A percentile compares a stretch with the other conserved stretches of the same genome.
Conservation (phyloP, 179 eudicot genomes). For the Beta macrorhiza region DNA sequence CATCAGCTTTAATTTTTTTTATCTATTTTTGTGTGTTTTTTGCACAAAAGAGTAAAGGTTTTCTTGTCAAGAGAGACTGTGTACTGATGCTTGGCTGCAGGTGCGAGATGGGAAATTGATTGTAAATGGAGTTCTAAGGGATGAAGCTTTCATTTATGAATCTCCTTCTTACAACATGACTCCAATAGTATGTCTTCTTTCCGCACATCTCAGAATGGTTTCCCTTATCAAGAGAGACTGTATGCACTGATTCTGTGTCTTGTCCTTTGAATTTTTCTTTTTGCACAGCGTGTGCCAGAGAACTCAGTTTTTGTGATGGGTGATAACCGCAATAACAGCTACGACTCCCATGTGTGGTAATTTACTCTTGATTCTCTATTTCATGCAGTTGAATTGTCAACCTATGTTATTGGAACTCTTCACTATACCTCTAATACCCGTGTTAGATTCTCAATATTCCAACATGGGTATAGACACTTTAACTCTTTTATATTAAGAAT, state of each 20-base stretch:
- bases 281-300: constrained; percentile 73
- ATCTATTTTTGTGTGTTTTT: too few relatives aligned
- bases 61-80: too few relatives aligned
- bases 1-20: too few relatives aligned
- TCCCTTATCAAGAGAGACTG: neutral
- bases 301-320: constrained; percentile 84
- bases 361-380: constrained; percentile 6
- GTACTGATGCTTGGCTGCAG: constrained; percentile 52
- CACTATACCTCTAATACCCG: too few relatives aligned
- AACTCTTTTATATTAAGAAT: neutral
- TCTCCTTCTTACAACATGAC: constrained; percentile 83
- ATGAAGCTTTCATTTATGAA: constrained; percentile 67
- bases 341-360: constrained; percentile 92
- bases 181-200: constrained; percentile 54
- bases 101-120: constrained; percentile 76
- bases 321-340: constrained; percentile 95
- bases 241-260: constrained; percentile 6
- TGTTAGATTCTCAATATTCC: too few relatives aligned
- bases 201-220: neutral
- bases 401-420: too few relatives aligned
- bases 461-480: too few relatives aligned
- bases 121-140: constrained; percentile 70
- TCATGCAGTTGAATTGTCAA: too few relatives aligned
- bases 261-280: neutral
- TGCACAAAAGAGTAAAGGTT: too few relatives aligned